These are phyloP conservation scores for Theileria equi DNA, from an alignment of 169 alveolate species.

Conservation along the genomic window DNA sequence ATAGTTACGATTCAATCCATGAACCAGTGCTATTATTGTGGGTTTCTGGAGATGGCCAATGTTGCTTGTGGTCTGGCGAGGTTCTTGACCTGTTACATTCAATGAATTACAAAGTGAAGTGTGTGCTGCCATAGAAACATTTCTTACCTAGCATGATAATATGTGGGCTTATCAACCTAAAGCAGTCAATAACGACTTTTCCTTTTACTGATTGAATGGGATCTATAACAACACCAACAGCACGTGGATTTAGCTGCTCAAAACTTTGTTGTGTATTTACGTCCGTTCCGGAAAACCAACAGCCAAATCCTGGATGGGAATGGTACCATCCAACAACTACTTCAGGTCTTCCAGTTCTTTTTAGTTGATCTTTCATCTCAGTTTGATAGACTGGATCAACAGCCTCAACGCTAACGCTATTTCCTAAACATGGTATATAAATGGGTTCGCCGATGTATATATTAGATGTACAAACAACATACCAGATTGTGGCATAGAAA, in stretches of 20 bases:
- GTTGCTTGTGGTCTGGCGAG: slow-evolving; percentile 98
- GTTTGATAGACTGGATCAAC: slow-evolving; percentile 99
- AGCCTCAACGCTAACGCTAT: slow-evolving; percentile 97
- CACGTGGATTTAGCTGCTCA: slow-evolving; percentile 96
- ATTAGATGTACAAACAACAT: slow-evolving; percentile 1
- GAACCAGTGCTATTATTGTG: slow-evolving; percentile 90
- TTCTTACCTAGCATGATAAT: slow-evolving; percentile 81
- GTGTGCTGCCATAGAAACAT: background rate
- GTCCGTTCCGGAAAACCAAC: slow-evolving; percentile 98
- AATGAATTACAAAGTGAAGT: background rate
- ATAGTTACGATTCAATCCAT: slow-evolving; percentile 95
- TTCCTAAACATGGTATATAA: slow-evolving; percentile 59
- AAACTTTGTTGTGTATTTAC: slow-evolving; percentile 97
- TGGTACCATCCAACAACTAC: slow-evolving; percentile 99
- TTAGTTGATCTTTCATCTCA: slow-evolving; percentile 97
- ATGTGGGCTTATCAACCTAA: slow-evolving; percentile 95
- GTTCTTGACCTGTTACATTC: slow-evolving; percentile 89
- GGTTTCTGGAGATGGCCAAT: slow-evolving; percentile 92
- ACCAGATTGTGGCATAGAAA: slow-evolving; percentile 99
- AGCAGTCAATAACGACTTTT: slow-evolving; percentile 99
- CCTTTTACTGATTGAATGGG: slow-evolving; percentile 98
- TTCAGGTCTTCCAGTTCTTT: slow-evolving; percentile 95
- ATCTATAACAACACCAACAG: slow-evolving; percentile 99
- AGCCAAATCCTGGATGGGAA: slow-evolving; percentile 99
- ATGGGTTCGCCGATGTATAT: background rate